Conservation (phyloP, 2,329 filamentous ascomycete species). For the Colletotrichum magnum region DNA sequence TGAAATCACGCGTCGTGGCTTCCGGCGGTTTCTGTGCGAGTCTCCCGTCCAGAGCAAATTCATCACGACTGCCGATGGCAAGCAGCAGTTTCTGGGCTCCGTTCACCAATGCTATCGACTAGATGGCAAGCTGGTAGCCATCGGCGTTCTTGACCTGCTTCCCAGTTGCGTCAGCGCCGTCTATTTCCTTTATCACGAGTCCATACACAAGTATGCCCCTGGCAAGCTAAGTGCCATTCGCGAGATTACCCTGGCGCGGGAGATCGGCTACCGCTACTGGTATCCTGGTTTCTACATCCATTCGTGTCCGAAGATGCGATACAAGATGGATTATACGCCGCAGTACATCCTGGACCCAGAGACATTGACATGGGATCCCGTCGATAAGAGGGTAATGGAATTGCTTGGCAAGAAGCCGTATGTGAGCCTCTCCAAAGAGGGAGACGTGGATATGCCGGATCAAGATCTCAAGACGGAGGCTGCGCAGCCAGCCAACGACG, state of each 20-base stretch:
- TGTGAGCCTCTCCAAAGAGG: constrained; percentile 59
- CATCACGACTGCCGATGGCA: constrained; percentile 61
- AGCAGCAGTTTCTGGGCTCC: constrained; percentile 73
- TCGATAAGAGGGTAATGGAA: constrained; percentile 66
- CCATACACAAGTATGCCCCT: constrained; percentile 77
- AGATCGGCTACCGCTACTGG: constrained; percentile 81
- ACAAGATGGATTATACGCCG: constrained; percentile 85
- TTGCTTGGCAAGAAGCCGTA: constrained; percentile 70
- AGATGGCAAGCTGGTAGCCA: constrained; percentile 81
- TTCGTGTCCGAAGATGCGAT: constrained; percentile 84
- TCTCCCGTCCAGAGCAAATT: constrained; percentile 73
- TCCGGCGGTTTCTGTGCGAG: constrained; percentile 80
- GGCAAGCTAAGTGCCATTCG: constrained; percentile 83
- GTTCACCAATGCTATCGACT: constrained; percentile 88
- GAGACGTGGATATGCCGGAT: constrained; percentile 42
- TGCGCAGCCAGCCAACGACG: constrained; percentile 3
- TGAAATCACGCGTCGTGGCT: constrained; percentile 73
- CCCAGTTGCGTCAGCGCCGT: constrained; percentile 85
- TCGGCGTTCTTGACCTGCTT: constrained; percentile 83
- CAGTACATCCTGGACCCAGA: constrained; percentile 82
- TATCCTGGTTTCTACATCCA: constrained; percentile 89
- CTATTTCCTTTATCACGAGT: constrained; percentile 86
- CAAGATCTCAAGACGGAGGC: constrained; percentile 43
- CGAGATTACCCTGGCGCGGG: constrained; percentile 79
- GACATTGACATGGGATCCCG: constrained; percentile 71